Evolutionary conservation across 176 grass and related monocot species (phyloP), one percentile per base, ranked within the genome.

Genomic region (Paspalum notatum): DNA sequence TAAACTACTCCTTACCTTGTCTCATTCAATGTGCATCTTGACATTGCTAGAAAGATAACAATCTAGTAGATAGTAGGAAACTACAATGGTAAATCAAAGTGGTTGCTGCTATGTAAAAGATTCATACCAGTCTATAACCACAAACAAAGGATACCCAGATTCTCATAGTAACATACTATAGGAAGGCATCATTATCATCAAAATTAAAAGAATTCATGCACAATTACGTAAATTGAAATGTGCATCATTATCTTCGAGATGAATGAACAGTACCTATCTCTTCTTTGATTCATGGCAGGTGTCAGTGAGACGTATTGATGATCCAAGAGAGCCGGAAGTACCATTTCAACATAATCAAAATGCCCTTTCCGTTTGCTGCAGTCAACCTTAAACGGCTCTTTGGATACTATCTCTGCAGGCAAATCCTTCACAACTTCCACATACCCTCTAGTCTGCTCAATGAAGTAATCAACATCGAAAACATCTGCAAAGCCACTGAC

Each of bases 391-490:
- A 91, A 91, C 17, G 96, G 93, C 17, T 95, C 90, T 93, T 73
- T 93, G 24, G 76, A 73, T 50, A 76, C 85, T 77, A 99, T 91
- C 58, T 91, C 89, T 5, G 76, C 68, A 10, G 96, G 96, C 55
- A 91, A 76, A 45, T 93, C 93, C 84, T 88, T 95, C 63, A 95
- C 84, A 82, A 95, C 85, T 66, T 89, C 80, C 12, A 99, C 88
- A 77, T 89, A 91, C 61, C 93, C 93, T 87, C 84, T 93, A 48
- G 88, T 91, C 89, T 89, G 64, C 63, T 95, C 88, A 84, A 95
- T 91, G 79, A 95, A 99, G 79, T 95, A 93, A 82, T 95, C 88
- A 68, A 93, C 90, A 79, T 99, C 89, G 50, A 99, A 99, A 80
- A 91, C 85, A 82, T 93, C 93, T 91, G 90, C 90, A 80, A 99